Base-by-base conservation (phyloP, 176 grass and related monocot genomes). In the Guadua angustifolia region DNA sequence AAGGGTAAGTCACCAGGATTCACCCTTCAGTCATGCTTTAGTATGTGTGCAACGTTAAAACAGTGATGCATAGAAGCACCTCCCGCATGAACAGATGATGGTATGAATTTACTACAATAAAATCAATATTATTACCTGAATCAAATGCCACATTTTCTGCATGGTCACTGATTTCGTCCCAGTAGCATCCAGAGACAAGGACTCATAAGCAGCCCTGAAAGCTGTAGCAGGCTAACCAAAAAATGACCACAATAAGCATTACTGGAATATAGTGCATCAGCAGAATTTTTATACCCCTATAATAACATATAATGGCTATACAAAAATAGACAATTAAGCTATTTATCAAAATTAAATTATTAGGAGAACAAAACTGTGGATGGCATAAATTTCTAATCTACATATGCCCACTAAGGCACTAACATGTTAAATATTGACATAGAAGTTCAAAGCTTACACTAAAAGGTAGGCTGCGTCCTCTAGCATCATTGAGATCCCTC, bases 131-230 rank as follows among this genome's bases (percentile, higher is more conserved):
- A 22, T 84, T 94, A 95, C 96, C 93, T 95, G 87, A 87, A 95
- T 85, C 36, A 99, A 87, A 58, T 95, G 93, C 93, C 96, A 99
- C 78, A 95, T 69, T 99, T 99, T 95, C 79, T 92, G 96, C 93
- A 99, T 94, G 21, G 89, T 94, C 64, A 95, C 93, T 62, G 96
- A 94, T 55, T 94, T 99, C 26, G 53, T 86, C 71, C 91, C 91
- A 56, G 82, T 56, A 74, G 75, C 83, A 71, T 95, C 93, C 88
- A 88, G n/a, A 67, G 88, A 85, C 75, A 94, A 75, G 75, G 88
- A 88, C 69, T 94, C 96, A 45, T 99, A 99, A 74, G 93, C 88
- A 81, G 82, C 61, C 62, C 88, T 88, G 80, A 99, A 99, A 78
- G 87, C 80, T 39, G 85, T 90, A 65, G 96, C 96, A 89, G 85